These are phyloP conservation scores for Mucor lusitanicus DNA, from an alignment of 371 early-diverging fungal species.

Conservation along the genomic window DNA sequence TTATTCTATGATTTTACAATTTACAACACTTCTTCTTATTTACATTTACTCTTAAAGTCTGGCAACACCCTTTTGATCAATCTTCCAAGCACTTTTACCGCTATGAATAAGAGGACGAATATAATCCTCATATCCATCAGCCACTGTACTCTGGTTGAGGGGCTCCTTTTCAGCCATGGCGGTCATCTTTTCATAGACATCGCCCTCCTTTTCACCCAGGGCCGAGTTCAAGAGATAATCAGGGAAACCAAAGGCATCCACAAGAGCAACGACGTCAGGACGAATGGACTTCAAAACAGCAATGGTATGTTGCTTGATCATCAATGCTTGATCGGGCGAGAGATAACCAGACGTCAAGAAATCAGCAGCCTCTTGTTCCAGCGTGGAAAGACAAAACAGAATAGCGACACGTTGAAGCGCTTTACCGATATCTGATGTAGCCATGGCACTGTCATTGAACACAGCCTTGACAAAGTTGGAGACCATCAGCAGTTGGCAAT, in stretches of 20 bases:
- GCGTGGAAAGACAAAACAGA: constrained; percentile 51
- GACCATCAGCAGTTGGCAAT: constrained; percentile 64
- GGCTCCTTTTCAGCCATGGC: constrained; percentile 71
- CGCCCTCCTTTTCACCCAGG: constrained; percentile 69
- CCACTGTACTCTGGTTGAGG: constrained; percentile 53
- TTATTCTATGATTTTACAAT: not conserved
- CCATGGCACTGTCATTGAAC: constrained; percentile 14
- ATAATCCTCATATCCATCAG: constrained; percentile 56
- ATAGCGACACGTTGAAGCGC: constrained; percentile 27
- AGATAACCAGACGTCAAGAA: constrained; percentile 62
- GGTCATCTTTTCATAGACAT: constrained; percentile 72
- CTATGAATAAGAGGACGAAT: constrained; percentile 54
- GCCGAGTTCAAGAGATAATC: constrained; percentile 75
- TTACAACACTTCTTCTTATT: not conserved
- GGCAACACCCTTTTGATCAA: constrained; percentile 36
- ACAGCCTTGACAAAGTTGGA: constrained; percentile 61
- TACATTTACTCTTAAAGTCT: constrained; percentile 23
- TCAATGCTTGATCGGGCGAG: constrained; percentile 47
- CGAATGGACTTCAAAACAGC: constrained; percentile 57
- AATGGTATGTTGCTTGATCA: constrained; percentile 51
- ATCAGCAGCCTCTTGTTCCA: constrained; percentile 68
- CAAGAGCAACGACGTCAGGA: constrained; percentile 70
- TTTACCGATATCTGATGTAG: constrained; percentile 5
- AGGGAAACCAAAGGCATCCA: constrained; percentile 73
- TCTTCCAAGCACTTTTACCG: constrained; percentile 37